Base-by-base conservation (phyloP, 106 monocot species). In the Dendrobium catenatum region DNA sequence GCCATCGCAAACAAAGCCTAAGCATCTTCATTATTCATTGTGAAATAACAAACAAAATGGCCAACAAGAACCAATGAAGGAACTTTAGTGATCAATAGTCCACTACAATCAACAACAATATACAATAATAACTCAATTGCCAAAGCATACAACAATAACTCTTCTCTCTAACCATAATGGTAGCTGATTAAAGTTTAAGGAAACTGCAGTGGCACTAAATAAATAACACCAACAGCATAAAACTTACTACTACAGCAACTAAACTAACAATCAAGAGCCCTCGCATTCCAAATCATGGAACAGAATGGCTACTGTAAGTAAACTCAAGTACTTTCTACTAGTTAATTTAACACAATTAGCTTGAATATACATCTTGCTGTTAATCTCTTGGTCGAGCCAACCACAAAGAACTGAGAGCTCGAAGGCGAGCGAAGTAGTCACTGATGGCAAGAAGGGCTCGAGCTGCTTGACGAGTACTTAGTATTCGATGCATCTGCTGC, bases 361-460 rank as follows among this genome's bases (percentile, higher is more conserved):
- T 6, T 66, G 24, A 66, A 66, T 66, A 66, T 66, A 66, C 64
- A 66, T 66, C 24, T 66, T 66, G 37, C 0, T 37, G 37, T 37
- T 80, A 95, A 49, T 91, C 88, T 77, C 88, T 81, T 4, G 93
- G 95, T 7, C 95, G 87, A 5, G 95, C 93, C 80, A 95, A 75
- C 95, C 95, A 95, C 41, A 95, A 77, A 8, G 95, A 95, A 77
- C 95, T 95, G 13, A 95, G 88, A 0, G 95, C 95, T 18, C 91
- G 76, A 13, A 95, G 81, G 29, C 91, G 91, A 3, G 93, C 86
- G 81, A 95, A 95, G 82, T 93, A 93, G 44, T 95, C 93, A 40
- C 81, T 95, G 76, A 93, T 91, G 26, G 92, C 89, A 18, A 95
- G 85, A 43, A 93, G 84, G 11, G 91, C 95, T n/a, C 93, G 89